A percentile compares a stretch with the other conserved stretches of the same genome.
Conservation (phyloP, 257 asterid species). For the Verbascum thapsus region DNA sequence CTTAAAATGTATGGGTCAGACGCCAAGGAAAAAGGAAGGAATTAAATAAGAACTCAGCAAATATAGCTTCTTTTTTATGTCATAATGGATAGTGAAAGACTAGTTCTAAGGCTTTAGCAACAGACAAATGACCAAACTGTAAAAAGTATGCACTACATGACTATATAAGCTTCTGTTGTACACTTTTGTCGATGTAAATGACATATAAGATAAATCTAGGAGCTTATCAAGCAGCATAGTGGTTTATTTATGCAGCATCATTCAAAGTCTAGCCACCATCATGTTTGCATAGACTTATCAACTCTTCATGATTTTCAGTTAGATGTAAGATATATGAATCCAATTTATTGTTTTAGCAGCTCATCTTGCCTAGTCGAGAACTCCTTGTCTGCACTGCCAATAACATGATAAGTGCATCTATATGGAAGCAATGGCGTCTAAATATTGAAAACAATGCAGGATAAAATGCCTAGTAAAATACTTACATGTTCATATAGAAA, state of each 20-base stretch:
- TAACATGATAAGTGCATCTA: background rate
- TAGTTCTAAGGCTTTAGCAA: background rate
- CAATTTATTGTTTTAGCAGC: background rate
- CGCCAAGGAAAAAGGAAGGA: background rate
- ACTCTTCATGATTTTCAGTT: slow-evolving; percentile 7
- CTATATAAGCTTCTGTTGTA: background rate
- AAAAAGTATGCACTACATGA: background rate
- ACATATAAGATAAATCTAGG: slow-evolving; percentile 1
- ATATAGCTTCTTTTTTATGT: slow-evolving; percentile 11
- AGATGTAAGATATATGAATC: slow-evolving; percentile 18
- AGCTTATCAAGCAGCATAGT: slow-evolving; percentile 6
- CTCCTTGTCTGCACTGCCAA: background rate
- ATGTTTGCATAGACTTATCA: slow-evolving; percentile 4
- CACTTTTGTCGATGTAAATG: background rate
- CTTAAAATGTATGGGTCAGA: background rate
- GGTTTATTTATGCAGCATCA: background rate
- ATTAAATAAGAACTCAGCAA: slow-evolving; percentile 13
- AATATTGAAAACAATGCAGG: background rate
- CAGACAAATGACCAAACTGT: slow-evolving; percentile 12
- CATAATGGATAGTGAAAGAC: background rate
- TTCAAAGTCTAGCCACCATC: background rate
- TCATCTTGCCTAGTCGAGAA: slow-evolving; percentile 8
- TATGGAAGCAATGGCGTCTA: background rate
- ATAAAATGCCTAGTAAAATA: background rate
- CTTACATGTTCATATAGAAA: background rate